Evolutionary conservation across 2,329 filamentous ascomycete genomes (phyloP).

Genomic region (Paraphaeosphaeria sporulosa): DNA sequence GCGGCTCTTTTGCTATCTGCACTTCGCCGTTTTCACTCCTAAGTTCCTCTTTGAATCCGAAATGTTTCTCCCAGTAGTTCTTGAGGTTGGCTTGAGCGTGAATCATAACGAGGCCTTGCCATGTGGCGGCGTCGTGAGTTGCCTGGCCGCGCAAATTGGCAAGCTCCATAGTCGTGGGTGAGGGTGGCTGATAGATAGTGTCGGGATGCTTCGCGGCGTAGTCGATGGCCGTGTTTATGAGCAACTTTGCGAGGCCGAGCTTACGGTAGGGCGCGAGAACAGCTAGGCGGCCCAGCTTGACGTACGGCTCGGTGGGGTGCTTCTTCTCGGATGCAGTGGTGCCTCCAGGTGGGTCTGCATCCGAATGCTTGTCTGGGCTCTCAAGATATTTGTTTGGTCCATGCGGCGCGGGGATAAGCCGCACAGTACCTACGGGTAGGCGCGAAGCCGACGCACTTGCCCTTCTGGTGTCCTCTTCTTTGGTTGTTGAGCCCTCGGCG

Average conservation of each 20-base stretch:
- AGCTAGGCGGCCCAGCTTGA: conserved; percentile 82
- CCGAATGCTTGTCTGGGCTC: conserved; percentile 37
- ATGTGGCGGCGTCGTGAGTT: conserved; percentile 57
- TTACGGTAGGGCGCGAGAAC: conserved; percentile 72
- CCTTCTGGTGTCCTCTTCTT: conserved; percentile 39
- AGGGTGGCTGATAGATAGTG: conserved; percentile 49
- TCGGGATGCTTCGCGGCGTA: conserved; percentile 71
- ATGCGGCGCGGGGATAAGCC: conserved; percentile 84
- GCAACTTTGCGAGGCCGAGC: conserved; percentile 67
- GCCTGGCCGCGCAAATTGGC: conserved; percentile 54
- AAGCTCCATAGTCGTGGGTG: conserved; percentile 51
- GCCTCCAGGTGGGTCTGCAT: conserved; percentile 36
- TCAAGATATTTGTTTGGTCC: conserved; percentile 64
- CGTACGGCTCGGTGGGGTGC: conserved; percentile 75
- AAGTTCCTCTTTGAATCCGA: conserved; percentile 76
- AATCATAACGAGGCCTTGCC: conserved; percentile 78
- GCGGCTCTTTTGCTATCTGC: conserved; percentile 40
- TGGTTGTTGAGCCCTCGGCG: conserved; percentile 54
- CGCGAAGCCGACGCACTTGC: conserved; percentile 46
- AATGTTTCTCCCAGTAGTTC: conserved; percentile 69
- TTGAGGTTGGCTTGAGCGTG: conserved; percentile 78
- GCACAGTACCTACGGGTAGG: conserved; percentile 75
- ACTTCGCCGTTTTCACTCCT: conserved; percentile 63
- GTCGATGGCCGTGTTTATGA: conserved; percentile 72
- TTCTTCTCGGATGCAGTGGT: conserved; percentile 47